A percentile compares a stretch with the other conserved stretches of the same genome.
phyloP scores from a whole-genome alignment of 2,329 filamentous ascomycete species.

The Colletotrichum chrysophilum region DNA sequence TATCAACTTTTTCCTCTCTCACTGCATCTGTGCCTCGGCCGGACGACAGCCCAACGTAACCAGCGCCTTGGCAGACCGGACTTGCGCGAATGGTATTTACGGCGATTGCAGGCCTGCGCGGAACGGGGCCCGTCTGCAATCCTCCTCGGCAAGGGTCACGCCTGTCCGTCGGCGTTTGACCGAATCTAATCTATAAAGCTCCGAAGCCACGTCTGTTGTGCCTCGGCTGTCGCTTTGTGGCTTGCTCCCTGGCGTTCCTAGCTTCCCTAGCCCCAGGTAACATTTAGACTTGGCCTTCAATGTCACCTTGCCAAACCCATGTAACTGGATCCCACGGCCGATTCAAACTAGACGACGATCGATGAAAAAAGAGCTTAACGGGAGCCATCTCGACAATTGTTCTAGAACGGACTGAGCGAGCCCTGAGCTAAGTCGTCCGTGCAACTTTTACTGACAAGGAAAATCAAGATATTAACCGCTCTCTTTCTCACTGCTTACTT shows the following conservation, averaged over 20 bases:
- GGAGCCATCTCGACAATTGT: not conserved
- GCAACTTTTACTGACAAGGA: not conserved
- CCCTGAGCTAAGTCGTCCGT: not conserved
- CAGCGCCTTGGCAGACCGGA: not conserved
- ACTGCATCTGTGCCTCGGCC: not conserved
- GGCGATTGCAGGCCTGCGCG: conserved; percentile 1
- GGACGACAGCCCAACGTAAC: not conserved
- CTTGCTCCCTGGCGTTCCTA: not conserved
- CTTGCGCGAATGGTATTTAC: not conserved
- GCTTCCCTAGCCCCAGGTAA: not conserved
- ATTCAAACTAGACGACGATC: conserved; percentile 10
- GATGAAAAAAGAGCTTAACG: not conserved
- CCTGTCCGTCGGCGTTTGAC: conserved; percentile 10
- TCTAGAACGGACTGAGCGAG: conserved; percentile 1
- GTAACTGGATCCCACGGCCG: not conserved
- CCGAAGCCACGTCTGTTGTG: not conserved
- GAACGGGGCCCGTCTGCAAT: not conserved
- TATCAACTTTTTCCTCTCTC: not conserved
- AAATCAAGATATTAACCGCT: not conserved
- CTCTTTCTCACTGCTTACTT: not conserved
- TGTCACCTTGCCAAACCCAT: conserved; percentile 8
- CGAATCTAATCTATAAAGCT: not conserved
- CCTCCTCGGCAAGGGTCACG: not conserved
- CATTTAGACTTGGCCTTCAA: not conserved
- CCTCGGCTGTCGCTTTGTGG: conserved; percentile 11